Evolutionary conservation across 2,329 filamentous ascomycete species (phyloP), one percentile per base, ranked within the genome.

Genomic region (Curvularia sp.): DNA sequence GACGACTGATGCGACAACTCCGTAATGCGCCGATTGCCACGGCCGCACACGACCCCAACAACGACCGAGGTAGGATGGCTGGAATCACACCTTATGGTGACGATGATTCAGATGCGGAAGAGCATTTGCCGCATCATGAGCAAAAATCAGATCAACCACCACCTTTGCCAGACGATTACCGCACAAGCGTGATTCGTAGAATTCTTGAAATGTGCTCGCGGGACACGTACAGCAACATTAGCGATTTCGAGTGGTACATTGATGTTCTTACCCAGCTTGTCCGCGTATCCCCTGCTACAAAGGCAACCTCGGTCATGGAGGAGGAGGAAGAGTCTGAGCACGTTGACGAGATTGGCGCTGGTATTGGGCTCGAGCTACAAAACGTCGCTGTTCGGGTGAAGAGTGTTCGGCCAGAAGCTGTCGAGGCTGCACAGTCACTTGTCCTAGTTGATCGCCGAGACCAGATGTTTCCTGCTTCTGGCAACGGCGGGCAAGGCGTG

Each of bases 181-280:
- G 89, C 51, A 81, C 88, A 38, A 91, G 91, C 68, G 92, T 97
- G 20, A 92, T 98, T 52, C 85, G 85, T 56, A 86, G 91, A 58
- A 92, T 98, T 60, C 76, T 98, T 10, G 87, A 89, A 60, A 96
- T 99, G 87, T 98, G 94, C 75, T 91, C 92, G 8, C 88, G 88
- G 64, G 90, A 93, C 64, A 97, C 93, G 61, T 99, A 98, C 75
- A 85, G 86, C 39, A 92, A 93, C 71, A 83, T 99, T 48, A 81
- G 85, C 52, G 94, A 99, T 74, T 99, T 99, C 75, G 94, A 97
- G 66, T 99, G 95, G 95, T 98, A 98, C 75, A 90, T 98, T 65
- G 91, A 95, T 65, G 87, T 97, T 28, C 81, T 99, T 30, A 89
- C 92, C 5, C 92, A 97, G 73, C 84, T 99, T 13, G 87, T 97